phyloP scores from a whole-genome alignment of 139 green algal species.

The Micractinium sp. region DNA sequence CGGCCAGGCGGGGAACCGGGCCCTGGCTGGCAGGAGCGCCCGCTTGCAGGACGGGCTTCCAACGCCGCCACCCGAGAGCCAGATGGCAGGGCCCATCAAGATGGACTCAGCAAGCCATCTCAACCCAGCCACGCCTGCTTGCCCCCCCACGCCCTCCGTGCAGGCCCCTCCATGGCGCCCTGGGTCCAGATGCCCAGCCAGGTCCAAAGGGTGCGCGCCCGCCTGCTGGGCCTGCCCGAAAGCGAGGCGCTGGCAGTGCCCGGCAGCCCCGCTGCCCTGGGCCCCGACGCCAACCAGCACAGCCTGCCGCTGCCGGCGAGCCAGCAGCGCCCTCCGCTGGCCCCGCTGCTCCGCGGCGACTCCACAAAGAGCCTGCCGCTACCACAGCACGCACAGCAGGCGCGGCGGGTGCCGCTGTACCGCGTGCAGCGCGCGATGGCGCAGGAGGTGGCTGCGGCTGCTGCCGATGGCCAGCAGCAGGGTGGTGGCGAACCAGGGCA shows the following conservation, averaged over 20 bases:
- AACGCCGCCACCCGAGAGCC: no score
- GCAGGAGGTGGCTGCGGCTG: neutral
- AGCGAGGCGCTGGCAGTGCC: neutral
- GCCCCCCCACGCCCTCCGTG: neutral
- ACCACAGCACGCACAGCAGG: neutral
- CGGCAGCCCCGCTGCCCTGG: neutral
- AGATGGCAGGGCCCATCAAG: neutral
- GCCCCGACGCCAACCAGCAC: neutral
- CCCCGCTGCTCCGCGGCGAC: neutral
- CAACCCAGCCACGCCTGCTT: neutral
- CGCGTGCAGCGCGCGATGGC: constrained; percentile 1
- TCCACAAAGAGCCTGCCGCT: constrained; percentile 12
- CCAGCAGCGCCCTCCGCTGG: neutral
- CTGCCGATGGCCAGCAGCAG: neutral
- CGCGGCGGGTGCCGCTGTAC: neutral
- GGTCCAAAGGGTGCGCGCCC: neutral
- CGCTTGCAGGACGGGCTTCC: no score
- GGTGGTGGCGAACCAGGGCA: neutral
- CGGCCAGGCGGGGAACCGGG: no score
- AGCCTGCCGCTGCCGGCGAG: neutral
- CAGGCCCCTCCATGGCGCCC: neutral
- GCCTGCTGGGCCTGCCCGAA: constrained; percentile 6
- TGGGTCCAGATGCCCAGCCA: constrained; percentile 15
- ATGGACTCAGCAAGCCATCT: neutral
- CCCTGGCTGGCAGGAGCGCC: no score